These are phyloP conservation scores for Scopulariopsis brevicaulis DNA, from an alignment of 2,329 filamentous ascomycete genomes.

Conservation along the genomic window DNA sequence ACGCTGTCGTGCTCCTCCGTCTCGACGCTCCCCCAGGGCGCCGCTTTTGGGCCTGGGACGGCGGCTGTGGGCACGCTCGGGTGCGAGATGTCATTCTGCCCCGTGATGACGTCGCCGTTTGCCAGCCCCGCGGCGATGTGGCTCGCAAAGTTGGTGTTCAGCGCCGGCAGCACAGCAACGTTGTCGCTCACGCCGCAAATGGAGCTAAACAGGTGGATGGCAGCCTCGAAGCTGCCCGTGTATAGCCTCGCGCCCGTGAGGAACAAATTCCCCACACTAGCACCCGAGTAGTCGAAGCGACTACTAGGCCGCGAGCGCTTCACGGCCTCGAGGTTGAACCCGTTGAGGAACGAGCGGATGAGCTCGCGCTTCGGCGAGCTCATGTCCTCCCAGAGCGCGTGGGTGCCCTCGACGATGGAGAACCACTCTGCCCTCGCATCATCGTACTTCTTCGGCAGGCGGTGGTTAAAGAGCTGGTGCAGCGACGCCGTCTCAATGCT, in stretches of 20 bases:
- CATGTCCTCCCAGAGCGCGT: conserved; percentile 62
- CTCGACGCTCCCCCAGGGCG: conserved; percentile 15
- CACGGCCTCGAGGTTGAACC: conserved; percentile 66
- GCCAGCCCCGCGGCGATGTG: conserved; percentile 79
- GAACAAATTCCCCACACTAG: conserved; percentile 70
- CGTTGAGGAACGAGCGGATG: conserved; percentile 66
- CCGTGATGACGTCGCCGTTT: conserved; percentile 70
- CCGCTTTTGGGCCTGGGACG: conserved; percentile 16
- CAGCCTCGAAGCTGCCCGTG: conserved; percentile 83
- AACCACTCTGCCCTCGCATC: conserved; percentile 74
- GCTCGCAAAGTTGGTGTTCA: conserved; percentile 91
- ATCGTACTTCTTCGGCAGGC: conserved; percentile 50
- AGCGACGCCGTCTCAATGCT: conserved; percentile 61
- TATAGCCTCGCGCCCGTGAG: conserved; percentile 80
- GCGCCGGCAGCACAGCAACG: conserved; percentile 73
- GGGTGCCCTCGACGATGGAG: conserved; percentile 74
- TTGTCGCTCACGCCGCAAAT: conserved; percentile 74
- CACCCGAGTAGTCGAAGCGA: conserved; percentile 66
- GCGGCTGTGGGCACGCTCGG: conserved; percentile 53
- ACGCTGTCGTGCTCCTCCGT: conserved; percentile 49
- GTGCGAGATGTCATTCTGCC: conserved; percentile 88
- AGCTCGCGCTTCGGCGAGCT: conserved; percentile 64
- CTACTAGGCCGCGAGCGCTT: conserved; percentile 63
- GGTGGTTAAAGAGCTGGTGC: conserved; percentile 77
- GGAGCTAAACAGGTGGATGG: conserved; percentile 79